phyloP scores from a whole-genome alignment of 2,329 filamentous ascomycete genomes.

The Fusarium nisikadoi region DNA sequence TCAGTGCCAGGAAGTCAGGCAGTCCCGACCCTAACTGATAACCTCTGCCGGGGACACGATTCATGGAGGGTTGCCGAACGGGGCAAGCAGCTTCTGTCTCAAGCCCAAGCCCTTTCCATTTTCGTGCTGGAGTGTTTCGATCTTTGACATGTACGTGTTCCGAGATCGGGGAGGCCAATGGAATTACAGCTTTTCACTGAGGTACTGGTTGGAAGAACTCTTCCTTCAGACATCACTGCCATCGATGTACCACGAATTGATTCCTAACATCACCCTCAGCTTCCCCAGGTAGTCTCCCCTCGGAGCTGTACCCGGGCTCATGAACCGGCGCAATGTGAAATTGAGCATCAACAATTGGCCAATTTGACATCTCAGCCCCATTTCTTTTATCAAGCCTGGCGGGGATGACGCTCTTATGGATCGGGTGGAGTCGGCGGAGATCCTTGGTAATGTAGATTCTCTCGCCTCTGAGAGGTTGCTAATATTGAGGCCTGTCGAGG shows the following conservation, averaged over 20 bases:
- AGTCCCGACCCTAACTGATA: constrained; percentile 16
- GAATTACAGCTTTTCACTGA: background rate
- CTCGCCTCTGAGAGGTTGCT: constrained; percentile 35
- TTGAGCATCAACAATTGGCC: constrained; percentile 34
- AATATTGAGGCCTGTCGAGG: constrained; percentile 2
- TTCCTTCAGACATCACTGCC: background rate
- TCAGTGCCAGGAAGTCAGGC: constrained; percentile 20
- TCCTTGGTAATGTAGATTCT: constrained; percentile 41
- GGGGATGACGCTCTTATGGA: constrained; percentile 35
- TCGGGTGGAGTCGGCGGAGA: constrained; percentile 31
- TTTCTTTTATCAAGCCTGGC: constrained; percentile 7
- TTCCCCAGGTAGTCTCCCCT: constrained; percentile 19
- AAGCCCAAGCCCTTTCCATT: background rate
- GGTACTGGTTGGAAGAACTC: background rate
- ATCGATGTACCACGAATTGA: background rate
- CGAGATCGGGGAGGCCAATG: background rate
- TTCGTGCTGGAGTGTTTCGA: background rate
- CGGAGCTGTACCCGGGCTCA: constrained; percentile 24
- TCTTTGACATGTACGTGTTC: background rate
- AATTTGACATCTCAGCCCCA: constrained; percentile 13
- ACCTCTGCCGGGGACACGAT: constrained; percentile 18
- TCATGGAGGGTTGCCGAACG: constrained; percentile 36
- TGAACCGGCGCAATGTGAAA: constrained; percentile 34
- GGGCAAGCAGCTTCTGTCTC: constrained; percentile 5
- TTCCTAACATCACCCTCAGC: constrained; percentile 14